A percentile compares a stretch with the other conserved stretches of the same genome.
Evolutionary conservation across 1,284 basidiomycete species (phyloP).

Genomic region (Xerocomus alliaceus): DNA sequence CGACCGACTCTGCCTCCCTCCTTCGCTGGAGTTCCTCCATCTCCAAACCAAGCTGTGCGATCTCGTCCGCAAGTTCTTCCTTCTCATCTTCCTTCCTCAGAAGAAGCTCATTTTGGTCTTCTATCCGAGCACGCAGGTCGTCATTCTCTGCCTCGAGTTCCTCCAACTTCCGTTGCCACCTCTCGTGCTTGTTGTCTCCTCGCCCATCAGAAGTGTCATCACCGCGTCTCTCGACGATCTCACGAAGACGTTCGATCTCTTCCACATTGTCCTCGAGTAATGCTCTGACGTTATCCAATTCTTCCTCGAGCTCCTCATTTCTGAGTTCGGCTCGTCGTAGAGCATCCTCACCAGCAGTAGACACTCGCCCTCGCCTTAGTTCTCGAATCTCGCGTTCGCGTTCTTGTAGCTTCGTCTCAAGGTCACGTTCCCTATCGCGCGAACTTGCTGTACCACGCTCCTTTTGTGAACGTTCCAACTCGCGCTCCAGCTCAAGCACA

Average conservation of each 20-base stretch:
- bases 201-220: constrained; percentile 49
- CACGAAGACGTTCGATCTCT: constrained; percentile 71
- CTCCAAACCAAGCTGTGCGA: constrained; percentile 66
- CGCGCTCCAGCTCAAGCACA: constrained; percentile 81
- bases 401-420: constrained; percentile 73
- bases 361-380: constrained; percentile 55
- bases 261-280: constrained; percentile 80
- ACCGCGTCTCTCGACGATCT: constrained; percentile 62
- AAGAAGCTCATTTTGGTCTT: constrained; percentile 66
- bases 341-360: constrained; percentile 53
- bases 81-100: constrained; percentile 70
- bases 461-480: constrained; percentile 74
- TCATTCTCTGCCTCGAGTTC: constrained; percentile 73
- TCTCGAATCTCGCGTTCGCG: constrained; percentile 72
- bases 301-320: constrained; percentile 72
- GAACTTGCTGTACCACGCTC: constrained; percentile 51
- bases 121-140: constrained; percentile 61
- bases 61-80: constrained; percentile 70
- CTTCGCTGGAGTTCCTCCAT: constrained; percentile 72
- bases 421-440: constrained; percentile 70
- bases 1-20: constrained; percentile 64
- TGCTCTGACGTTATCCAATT: constrained; percentile 68
- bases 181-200: constrained; percentile 46
- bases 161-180: constrained; percentile 55
- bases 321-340: constrained; percentile 62